These are phyloP conservation scores for Limnanthes douglasii DNA, from an alignment of 345 rosid genomes.

Conservation along the genomic window DNA sequence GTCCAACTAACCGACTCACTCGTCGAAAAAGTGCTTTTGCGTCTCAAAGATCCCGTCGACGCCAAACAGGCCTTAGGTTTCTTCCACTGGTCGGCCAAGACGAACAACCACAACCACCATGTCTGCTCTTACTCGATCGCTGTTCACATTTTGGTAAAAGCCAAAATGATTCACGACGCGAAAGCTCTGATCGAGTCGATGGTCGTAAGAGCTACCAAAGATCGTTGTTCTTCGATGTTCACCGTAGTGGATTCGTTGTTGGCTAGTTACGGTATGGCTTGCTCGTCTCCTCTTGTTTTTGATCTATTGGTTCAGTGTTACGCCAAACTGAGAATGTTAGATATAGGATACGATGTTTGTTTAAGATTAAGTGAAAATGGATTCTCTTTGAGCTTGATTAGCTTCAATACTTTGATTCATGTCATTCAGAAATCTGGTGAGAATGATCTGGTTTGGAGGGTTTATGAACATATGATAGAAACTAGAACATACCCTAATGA, in stretches of 20 bases:
- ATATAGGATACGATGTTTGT: conserved; percentile 46
- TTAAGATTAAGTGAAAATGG: conserved; percentile 29
- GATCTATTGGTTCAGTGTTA: conserved; percentile 52
- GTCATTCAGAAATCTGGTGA: conserved; percentile 38
- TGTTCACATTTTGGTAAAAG: conserved; percentile 42
- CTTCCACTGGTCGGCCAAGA: conserved; percentile 62
- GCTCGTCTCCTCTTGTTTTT: conserved; percentile 39
- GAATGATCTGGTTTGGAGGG: conserved; percentile 38
- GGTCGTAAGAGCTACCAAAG: conserved; percentile 13
- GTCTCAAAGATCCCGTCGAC: conserved; percentile 40
- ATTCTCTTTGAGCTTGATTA: conserved; percentile 32
- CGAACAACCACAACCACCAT: conserved; percentile 27
- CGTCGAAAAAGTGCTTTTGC: conserved; percentile 32
- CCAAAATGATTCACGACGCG: conserved; percentile 46
- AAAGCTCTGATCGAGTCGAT: conserved; percentile 42
- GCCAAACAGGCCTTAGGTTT: conserved; percentile 58
- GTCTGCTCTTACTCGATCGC: conserved; percentile 33
- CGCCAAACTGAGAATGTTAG: conserved; percentile 43
- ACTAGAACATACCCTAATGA: conserved; percentile 40
- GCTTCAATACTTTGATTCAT: conserved; percentile 42
- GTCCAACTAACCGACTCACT: conserved; percentile 22
- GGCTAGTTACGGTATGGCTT: conserved; percentile 17
- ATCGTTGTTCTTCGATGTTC: conserved; percentile 10
- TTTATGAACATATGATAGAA: conserved; percentile 45
- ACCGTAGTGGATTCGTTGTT: conserved; percentile 35